Evolutionary conservation across 805 yeast genomes (phyloP).

Genomic region (Wickerhamiella allomyrinae): DNA sequence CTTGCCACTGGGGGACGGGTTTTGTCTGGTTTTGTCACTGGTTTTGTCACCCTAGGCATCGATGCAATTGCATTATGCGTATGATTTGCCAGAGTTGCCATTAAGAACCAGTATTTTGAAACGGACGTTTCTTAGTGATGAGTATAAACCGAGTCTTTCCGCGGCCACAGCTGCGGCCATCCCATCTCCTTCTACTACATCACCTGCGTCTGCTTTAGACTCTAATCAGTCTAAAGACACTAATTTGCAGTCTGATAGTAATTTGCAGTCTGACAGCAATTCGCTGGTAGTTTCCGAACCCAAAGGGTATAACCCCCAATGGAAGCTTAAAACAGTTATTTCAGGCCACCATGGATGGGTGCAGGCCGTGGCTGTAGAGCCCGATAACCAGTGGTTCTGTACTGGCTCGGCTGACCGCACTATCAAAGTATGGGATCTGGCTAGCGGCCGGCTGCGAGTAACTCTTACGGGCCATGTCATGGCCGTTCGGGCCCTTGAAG

Average conservation of each 20-base stretch:
- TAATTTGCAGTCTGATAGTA: no score
- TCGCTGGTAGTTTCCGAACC: neutral
- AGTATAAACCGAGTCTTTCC: neutral
- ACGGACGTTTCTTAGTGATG: neutral
- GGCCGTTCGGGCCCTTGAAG: slow-evolving; percentile 66
- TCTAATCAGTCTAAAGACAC: no score
- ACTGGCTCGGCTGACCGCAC: slow-evolving; percentile 85
- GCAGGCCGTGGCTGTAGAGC: slow-evolving; percentile 66
- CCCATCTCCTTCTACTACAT: no score
- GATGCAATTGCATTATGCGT: neutral
- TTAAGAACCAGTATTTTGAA: neutral
- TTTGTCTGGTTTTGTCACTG: no score
- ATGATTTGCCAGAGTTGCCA: neutral
- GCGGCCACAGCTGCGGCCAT: neutral
- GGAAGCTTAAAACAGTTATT: slow-evolving; percentile 61
- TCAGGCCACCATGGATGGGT: slow-evolving; percentile 94
- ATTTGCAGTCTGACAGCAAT: neutral
- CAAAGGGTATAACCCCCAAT: neutral
- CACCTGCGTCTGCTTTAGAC: no score
- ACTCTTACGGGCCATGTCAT: slow-evolving; percentile 83
- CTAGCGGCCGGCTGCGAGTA: slow-evolving; percentile 49
- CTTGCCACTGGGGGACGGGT: neutral
- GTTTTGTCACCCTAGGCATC: no score
- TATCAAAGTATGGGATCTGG: slow-evolving; percentile 84
- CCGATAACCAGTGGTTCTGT: slow-evolving; percentile 79